Percentiles rank a stretch among this genome's conserved stretches.
Evolutionary conservation across 2,329 filamentous ascomycete species (phyloP).

Genomic region (Alternaria angustiovoidea): DNA sequence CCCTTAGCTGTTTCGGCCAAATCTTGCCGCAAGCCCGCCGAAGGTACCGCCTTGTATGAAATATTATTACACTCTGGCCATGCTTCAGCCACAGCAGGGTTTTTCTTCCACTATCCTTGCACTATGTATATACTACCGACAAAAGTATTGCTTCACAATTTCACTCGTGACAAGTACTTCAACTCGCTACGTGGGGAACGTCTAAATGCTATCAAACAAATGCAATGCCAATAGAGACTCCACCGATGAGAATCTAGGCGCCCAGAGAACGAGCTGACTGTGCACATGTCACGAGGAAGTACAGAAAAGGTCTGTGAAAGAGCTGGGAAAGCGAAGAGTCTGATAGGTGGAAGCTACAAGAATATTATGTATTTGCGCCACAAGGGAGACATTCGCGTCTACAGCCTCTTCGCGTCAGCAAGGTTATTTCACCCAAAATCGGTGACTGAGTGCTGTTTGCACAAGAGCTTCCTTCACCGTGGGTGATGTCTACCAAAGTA

Average conservation of each 20-base stretch:
- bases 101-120: not conserved
- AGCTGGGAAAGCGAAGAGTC: not conserved
- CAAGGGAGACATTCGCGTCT: not conserved
- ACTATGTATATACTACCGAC: not conserved
- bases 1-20: not conserved
- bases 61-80: not conserved
- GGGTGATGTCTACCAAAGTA: not conserved
- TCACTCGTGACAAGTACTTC: not conserved
- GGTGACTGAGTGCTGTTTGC: not conserved
- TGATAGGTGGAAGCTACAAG: not conserved
- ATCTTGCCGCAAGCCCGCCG: not conserved
- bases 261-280: not conserved
- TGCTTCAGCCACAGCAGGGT: constrained; percentile 20
- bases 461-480: not conserved
- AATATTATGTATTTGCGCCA: not conserved
- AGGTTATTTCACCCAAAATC: not conserved
- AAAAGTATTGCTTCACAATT: not conserved
- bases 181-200: not conserved
- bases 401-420: not conserved
- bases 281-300: not conserved
- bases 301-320: not conserved
- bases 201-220: not conserved
- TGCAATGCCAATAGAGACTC: not conserved
- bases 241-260: not conserved
- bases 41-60: not conserved